Base-by-base conservation (phyloP, 2,329 filamentous ascomycete genomes). In the Penicillium crustosum region DNA sequence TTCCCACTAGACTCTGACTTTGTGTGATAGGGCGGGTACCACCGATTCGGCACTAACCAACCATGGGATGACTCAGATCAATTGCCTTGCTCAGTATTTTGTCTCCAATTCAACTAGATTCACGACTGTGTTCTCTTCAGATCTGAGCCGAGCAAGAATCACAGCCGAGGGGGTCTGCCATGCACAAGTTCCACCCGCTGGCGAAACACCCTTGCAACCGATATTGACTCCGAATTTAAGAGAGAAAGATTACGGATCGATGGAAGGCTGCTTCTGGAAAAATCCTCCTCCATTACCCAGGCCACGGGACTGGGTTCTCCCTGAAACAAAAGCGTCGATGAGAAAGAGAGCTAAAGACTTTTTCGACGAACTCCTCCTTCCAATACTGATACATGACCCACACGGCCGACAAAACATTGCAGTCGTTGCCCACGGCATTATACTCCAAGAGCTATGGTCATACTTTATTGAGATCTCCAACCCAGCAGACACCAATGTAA, bases 391-490 rank as follows among this genome's bases (percentile, higher is more conserved):
- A 12, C 63, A 73, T 12, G 62, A 70, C 0, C 63, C 2, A 49
- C 58, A 66, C 10, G 71, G 79, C 21, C 15, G 3, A 12, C 67
- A 72, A 7, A 76, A 79, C 2, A 77, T 93, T 10, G 87, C 86
- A 2, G 77, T 96, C 8, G 89, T 96, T 3, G 89, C 92, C 2
- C 93, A 97, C 68, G 92, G 93, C 17, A 87, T 96, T 60, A 86
- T 96, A 41, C 82, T 96, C 2, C 85, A 85, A 2, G 81, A 85
- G 33, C 74, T 96, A 0, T 87, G 89, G 81, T 81, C 82, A 55
- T 79, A 82, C 13, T 72, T 96, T 15, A 76, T 88, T 8, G 74
- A 77, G 13, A 80, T 83, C 3, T 82, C 90, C 58, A 74, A 77
- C 2, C 67, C 73, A 13, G 73, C 73, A 47, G 80, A 75, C 61